These are phyloP conservation scores for Hymenochaete sp. DNA, from an alignment of 1,284 basidiomycete genomes.

Conservation along the genomic window DNA sequence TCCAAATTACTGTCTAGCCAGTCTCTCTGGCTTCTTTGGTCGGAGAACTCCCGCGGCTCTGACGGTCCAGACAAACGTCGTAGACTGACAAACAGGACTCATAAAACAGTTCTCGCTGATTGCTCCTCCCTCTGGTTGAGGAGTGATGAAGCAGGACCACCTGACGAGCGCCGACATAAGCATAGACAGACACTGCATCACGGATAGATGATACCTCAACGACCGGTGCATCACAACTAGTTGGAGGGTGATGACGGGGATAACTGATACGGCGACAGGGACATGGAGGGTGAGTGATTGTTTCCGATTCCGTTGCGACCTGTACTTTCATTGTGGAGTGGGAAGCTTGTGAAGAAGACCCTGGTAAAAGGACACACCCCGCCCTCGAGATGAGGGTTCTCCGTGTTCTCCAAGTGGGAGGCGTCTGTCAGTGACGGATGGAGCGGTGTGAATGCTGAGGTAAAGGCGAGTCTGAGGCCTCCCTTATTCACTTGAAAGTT, in stretches of 20 bases:
- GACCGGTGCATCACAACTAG: too few species aligned
- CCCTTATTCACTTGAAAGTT: slow-evolving; percentile 1
- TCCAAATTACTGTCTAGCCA: slow-evolving; percentile 74
- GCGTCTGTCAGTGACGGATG: slow-evolving; percentile 25
- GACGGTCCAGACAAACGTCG: slow-evolving; percentile 86
- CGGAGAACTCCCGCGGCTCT: slow-evolving; percentile 31
- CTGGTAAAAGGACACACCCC: slow-evolving; percentile 82
- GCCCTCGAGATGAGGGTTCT: slow-evolving; percentile 30
- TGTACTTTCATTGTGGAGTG: slow-evolving; percentile 1
- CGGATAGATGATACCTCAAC: too few species aligned
- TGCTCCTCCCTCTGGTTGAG: slow-evolving; percentile 80
- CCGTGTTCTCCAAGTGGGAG: slow-evolving; percentile 14
- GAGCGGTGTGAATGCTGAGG: slow-evolving; percentile 63
- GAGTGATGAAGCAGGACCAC: slow-evolving; percentile 81
- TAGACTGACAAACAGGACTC: slow-evolving; percentile 44
- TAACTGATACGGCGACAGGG: neutral
- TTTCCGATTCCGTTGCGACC: slow-evolving; percentile 13
- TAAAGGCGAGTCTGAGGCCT: slow-evolving; percentile 80
- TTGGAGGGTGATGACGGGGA: too few species aligned
- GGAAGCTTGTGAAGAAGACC: slow-evolving; percentile 62
- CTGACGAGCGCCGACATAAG: slow-evolving; percentile 64
- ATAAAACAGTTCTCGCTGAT: slow-evolving; percentile 89
- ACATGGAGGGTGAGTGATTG: slow-evolving; percentile 19
- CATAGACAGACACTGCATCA: slow-evolving; percentile 15
- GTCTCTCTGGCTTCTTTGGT: slow-evolving; percentile 29